phyloP scores from a whole-genome alignment of 257 asterid genomes.

The Fraxinus pennsylvanica region DNA sequence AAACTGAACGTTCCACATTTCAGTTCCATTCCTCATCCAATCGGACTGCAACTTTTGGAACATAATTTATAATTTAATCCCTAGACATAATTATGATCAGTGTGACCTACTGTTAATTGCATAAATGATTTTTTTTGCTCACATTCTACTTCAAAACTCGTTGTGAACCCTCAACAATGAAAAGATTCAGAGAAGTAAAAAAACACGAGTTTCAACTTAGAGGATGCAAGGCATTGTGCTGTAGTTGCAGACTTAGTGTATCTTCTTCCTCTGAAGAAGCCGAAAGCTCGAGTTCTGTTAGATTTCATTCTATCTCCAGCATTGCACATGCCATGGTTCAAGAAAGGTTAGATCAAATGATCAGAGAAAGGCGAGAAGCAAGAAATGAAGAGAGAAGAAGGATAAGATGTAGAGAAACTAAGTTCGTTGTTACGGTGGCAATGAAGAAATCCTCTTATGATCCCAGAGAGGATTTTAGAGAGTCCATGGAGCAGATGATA shows the following conservation, averaged over 20 bases:
- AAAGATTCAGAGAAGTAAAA: slow-evolving; percentile 38
- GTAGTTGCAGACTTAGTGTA: slow-evolving; percentile 56
- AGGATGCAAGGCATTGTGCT: slow-evolving; percentile 58
- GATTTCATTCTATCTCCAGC: slow-evolving; percentile 54
- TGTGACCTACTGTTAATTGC: slow-evolving; percentile 42
- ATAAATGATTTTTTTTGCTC: slow-evolving; percentile 35
- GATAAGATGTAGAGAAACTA: slow-evolving; percentile 35
- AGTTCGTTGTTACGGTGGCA: slow-evolving; percentile 66
- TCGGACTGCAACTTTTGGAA: slow-evolving; percentile 35
- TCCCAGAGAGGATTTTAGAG: slow-evolving; percentile 71
- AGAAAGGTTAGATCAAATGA: slow-evolving; percentile 67
- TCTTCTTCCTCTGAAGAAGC: slow-evolving; percentile 58
- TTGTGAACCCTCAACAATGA: slow-evolving; percentile 39
- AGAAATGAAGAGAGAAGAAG: slow-evolving; percentile 27
- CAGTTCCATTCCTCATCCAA: slow-evolving; percentile 35
- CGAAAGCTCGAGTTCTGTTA: slow-evolving; percentile 46
- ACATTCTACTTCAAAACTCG: slow-evolving; percentile 32
- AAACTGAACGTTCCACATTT: slow-evolving; percentile 28
- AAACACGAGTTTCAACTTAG: slow-evolving; percentile 46
- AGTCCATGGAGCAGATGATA: slow-evolving; percentile 71
- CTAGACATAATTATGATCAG: slow-evolving; percentile 57
- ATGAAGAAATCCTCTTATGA: slow-evolving; percentile 71
- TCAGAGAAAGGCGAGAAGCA: slow-evolving; percentile 44
- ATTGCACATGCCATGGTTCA: slow-evolving; percentile 78
- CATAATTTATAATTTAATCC: slow-evolving; percentile 31